Percentiles rank a stretch among this genome's conserved stretches.
phyloP scores from a whole-genome alignment of 768 basidiomycete genomes.

The Leccinellum luteum region DNA sequence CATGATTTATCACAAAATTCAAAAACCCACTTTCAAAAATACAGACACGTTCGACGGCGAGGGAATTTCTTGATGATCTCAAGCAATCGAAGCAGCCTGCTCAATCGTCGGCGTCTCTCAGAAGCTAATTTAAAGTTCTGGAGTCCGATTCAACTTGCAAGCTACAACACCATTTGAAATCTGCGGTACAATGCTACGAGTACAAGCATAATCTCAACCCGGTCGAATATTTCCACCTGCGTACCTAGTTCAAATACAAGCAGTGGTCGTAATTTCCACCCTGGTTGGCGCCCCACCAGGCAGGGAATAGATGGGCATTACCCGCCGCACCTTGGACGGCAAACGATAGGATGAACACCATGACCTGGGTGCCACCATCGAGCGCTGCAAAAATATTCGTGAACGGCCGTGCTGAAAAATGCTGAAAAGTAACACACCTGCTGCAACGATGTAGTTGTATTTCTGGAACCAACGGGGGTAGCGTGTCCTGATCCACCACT shows the following conservation, averaged over 20 bases:
- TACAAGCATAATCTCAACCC: background rate
- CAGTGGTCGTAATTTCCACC: slow-evolving; percentile 38
- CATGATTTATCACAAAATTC: no score
- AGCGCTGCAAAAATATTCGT: slow-evolving; percentile 23
- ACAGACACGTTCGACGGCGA: no score
- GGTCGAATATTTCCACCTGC: background rate
- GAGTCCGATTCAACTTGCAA: background rate
- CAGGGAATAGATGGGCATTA: slow-evolving; percentile 45
- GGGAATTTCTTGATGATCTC: no score
- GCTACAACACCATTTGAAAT: background rate
- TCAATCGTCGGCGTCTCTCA: background rate
- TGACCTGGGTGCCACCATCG: slow-evolving; percentile 46
- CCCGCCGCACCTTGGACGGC: slow-evolving; percentile 53
- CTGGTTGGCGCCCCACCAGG: slow-evolving; percentile 62
- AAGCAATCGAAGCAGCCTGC: no score
- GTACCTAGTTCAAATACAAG: slow-evolving; percentile 11
- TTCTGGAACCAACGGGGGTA: slow-evolving; percentile 36
- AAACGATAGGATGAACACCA: slow-evolving; percentile 54
- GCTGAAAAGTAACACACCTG: slow-evolving; percentile 31
- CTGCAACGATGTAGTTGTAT: slow-evolving; percentile 39
- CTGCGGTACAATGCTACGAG: no score
- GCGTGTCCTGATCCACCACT: slow-evolving; percentile 39
- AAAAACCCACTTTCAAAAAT: no score
- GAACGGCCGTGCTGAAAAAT: no score
- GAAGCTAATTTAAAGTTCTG: background rate